Base-by-base conservation (phyloP, 176 grass and related monocot species). In the Rhynchospora tenuis region DNA sequence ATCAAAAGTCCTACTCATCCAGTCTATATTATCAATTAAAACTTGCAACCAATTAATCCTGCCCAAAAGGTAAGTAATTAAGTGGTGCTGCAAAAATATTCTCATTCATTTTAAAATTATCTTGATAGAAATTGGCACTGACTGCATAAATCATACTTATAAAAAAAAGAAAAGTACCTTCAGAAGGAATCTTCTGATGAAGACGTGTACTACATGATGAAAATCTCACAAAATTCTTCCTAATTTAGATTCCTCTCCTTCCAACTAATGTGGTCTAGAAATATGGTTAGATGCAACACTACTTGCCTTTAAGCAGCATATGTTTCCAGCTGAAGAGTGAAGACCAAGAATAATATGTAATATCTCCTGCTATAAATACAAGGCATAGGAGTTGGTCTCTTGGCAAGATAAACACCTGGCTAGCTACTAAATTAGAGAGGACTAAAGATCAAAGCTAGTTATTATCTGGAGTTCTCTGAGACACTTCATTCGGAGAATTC, bases 401-500 rank as follows among this genome's bases (percentile, higher is more conserved):
- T 27, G 67, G 47, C 12, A 52, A 75, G 47, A 22, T 75, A 52
- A 71, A 75, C 12, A 74, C 2, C 51, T 14, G 22, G 9, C 16
- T 75, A 74, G 47, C 46, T 51, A 75, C 26, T 46, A 54, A 14
- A 17, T 45, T 14, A 13, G 31, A 27, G 47, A 51, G 67, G 38
- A 51, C 16, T 15, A 74, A 74, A 13, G 1, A 73, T 28, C 7
- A 72, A 86, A 83, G 59, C 45, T 89, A 44, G 23, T 11, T 87
- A 12, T 45, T 51, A 64, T 28, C 20, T 27, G 80, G 81, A 92
- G 80, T 85, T 85, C 76, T 77, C 81, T 3, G 31, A 69, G 16
- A 43, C 16, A 43, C 7, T 44, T 43, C 15, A 69, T 16, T 28
- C 13, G 46, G 22, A 11, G 7, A 50, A 50, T 11, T 50, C 9